phyloP scores from a whole-genome alignment of 306 rosid genomes.

The Crotalaria pallida region DNA sequence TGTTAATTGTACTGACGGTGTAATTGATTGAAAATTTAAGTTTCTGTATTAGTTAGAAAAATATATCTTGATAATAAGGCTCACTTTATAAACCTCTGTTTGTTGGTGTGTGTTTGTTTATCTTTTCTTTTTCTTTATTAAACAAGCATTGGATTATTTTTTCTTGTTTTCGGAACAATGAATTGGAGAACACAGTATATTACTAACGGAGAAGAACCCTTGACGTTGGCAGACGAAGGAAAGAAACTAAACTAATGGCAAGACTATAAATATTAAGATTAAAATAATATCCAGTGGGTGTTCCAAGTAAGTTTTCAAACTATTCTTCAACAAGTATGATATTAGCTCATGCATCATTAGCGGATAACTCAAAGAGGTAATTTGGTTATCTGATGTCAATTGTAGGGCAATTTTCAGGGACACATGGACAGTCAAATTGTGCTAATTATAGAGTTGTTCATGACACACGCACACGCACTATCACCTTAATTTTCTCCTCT shows the following conservation, averaged over 20 bases:
- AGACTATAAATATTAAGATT: neutral
- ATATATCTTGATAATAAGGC: neutral
- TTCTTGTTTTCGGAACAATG: neutral
- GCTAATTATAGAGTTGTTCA: neutral
- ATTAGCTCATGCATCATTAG: neutral
- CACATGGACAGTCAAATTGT: neutral
- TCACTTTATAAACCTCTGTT: neutral
- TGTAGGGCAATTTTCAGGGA: neutral
- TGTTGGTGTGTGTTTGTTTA: neutral
- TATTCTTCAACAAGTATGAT: neutral
- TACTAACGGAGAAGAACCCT: neutral
- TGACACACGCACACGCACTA: too few relatives aligned
- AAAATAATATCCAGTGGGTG: neutral
- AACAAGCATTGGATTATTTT: neutral
- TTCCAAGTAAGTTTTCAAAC: neutral
- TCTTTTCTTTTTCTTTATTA: neutral
- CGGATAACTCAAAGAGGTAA: neutral
- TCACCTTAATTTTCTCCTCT: neutral
- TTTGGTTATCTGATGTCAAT: neutral
- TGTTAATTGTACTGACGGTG: neutral
- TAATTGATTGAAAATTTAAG: neutral
- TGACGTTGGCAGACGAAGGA: neutral
- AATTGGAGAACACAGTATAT: neutral
- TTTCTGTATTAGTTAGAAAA: neutral
- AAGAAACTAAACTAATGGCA: slow-evolving; percentile 4